Evolutionary conservation across 306 rosid species (phyloP).

Genomic region (Carpinus viminea): DNA sequence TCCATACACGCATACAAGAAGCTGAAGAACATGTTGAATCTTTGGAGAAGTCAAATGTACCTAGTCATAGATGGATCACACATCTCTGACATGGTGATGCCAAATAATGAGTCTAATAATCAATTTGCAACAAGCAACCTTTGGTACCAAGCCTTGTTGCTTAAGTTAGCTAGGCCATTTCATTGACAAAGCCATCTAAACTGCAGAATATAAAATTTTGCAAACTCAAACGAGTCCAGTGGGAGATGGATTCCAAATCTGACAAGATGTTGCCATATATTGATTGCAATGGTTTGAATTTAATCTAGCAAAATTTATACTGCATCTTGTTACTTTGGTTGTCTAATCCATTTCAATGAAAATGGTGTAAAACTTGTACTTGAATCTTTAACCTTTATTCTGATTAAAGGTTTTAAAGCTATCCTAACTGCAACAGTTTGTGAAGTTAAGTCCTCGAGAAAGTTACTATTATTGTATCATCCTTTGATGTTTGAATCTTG

Average conservation of each 20-base stretch:
- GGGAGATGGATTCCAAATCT: neutral
- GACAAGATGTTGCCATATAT: neutral
- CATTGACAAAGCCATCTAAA: slow-evolving; percentile 25
- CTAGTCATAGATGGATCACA: neutral
- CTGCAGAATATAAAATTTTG: neutral
- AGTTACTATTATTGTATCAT: neutral
- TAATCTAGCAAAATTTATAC: neutral
- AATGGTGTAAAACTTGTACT: neutral
- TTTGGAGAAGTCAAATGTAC: neutral
- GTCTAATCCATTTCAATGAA: neutral
- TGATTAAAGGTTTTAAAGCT: neutral
- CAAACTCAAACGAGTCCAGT: neutral
- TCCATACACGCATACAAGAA: slow-evolving; percentile 3
- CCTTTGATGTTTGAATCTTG: neutral
- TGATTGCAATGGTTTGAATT: neutral
- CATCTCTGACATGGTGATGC: neutral
- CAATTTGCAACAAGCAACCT: neutral
- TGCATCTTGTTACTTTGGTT: neutral
- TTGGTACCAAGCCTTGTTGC: neutral
- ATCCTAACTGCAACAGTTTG: neutral
- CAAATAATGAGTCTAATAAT: neutral
- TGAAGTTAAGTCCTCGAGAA: neutral
- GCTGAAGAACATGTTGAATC: slow-evolving; percentile 20
- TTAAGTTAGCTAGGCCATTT: slow-evolving; percentile 13
- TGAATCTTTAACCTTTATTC: neutral